phyloP scores from a whole-genome alignment of 805 yeast genomes.

The Yamadazyma paraphyllophila region DNA sequence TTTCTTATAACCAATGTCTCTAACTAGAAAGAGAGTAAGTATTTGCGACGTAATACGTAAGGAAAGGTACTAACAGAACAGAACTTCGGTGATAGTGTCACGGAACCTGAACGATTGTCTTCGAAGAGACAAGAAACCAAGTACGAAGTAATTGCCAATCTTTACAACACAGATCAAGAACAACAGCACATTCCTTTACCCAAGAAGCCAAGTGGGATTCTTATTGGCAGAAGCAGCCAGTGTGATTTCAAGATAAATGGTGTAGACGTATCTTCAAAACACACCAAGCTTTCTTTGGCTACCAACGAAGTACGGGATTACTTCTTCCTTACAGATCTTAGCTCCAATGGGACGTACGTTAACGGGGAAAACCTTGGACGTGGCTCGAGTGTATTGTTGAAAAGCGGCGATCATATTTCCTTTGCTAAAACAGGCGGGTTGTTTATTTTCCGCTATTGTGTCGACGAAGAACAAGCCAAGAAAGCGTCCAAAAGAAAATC shows the following conservation, averaged over 20 bases:
- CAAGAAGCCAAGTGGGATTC: constrained; percentile 19
- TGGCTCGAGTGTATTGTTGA: constrained; percentile 47
- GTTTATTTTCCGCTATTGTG: constrained; percentile 47
- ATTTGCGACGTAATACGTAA: background rate
- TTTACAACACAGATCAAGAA: constrained; percentile 19
- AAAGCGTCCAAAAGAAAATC: constrained; percentile 28
- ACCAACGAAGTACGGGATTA: constrained; percentile 29
- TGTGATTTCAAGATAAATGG: constrained; percentile 58
- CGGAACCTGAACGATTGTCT: constrained; percentile 2
- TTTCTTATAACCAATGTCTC: constrained; percentile 18
- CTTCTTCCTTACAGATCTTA: constrained; percentile 52
- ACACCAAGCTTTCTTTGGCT: constrained; percentile 52
- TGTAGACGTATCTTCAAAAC: constrained; percentile 63
- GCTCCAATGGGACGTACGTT: constrained; percentile 66
- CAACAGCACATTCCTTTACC: constrained; percentile 20
- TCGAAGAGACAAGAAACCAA: constrained; percentile 14
- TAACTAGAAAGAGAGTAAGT: constrained; percentile 27
- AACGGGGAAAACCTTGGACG: constrained; percentile 55
- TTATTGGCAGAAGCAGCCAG: constrained; percentile 56
- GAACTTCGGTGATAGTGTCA: constrained; percentile 11
- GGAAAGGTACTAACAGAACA: constrained; percentile 9
- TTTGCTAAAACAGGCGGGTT: constrained; percentile 54
- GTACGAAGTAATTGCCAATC: constrained; percentile 20
- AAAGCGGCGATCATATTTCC: constrained; percentile 61
- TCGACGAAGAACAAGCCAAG: constrained; percentile 19